Conservation (phyloP, 768 basidiomycete genomes). For the Podaxis sp. region DNA sequence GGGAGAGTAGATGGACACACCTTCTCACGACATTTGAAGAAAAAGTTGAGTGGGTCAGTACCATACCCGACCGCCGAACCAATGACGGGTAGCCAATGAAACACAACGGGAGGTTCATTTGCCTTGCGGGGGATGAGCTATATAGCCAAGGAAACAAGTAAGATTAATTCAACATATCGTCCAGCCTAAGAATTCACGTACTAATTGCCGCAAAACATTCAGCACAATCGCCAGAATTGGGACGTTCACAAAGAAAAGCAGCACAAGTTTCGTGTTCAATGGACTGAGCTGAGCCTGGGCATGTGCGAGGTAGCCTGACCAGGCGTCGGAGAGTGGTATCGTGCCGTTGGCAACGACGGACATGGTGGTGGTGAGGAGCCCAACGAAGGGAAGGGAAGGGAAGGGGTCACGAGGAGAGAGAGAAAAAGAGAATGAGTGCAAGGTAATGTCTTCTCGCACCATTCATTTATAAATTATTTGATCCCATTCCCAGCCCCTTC, state of each 20-base stretch:
- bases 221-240: conserved; percentile 67
- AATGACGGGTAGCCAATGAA: conserved; percentile 88
- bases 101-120: conserved; percentile 84
- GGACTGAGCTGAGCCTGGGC: conserved; percentile 38
- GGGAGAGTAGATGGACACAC: conserved; percentile 32
- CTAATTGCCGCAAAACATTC: conserved; percentile 80
- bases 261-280: conserved; percentile 33
- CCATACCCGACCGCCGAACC: conserved; percentile 91
- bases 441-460: conserved; percentile 7
- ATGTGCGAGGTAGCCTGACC: conserved; percentile 42
- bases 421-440: conserved; percentile 7
- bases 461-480: conserved; percentile 14
- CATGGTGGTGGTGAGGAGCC: conserved; percentile 26
- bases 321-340: conserved; percentile 36
- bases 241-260: conserved; percentile 58
- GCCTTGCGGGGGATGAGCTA: conserved; percentile 69
- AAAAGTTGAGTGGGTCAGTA: conserved; percentile 89
- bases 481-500: conserved; percentile 17
- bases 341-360: conserved; percentile 39
- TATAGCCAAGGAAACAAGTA: background rate
- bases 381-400: background rate
- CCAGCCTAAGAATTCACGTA: conserved; percentile 30
- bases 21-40: conserved; percentile 76
- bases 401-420: background rate
- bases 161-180: no score